phyloP scores from a whole-genome alignment of 2,329 filamentous ascomycete genomes.

The Fusarium nematophilum region DNA sequence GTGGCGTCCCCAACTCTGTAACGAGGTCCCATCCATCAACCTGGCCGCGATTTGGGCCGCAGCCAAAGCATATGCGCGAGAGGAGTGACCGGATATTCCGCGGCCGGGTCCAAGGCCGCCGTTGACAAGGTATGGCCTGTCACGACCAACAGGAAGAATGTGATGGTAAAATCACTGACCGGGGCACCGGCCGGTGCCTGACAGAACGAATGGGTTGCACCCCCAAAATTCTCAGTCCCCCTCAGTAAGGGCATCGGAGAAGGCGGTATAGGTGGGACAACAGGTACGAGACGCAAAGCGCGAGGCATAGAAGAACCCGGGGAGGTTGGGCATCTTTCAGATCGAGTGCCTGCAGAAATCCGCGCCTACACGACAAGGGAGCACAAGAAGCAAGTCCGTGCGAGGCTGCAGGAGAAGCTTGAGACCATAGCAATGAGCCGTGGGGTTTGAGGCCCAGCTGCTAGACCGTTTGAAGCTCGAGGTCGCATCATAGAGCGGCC shows the following conservation, averaged over 20 bases:
- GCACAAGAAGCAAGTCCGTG: constrained; percentile 15
- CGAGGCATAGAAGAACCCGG: constrained; percentile 24
- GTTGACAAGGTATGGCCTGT: constrained; percentile 25
- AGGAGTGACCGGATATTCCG: constrained; percentile 28
- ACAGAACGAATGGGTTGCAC: constrained; percentile 13
- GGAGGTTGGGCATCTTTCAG: constrained; percentile 25
- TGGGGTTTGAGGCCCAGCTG: constrained; percentile 27
- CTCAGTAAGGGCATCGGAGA: constrained; percentile 17
- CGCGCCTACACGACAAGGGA: constrained; percentile 16
- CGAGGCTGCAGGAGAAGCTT: constrained; percentile 29
- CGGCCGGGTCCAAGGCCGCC: constrained; percentile 26
- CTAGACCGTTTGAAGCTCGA: constrained; percentile 9
- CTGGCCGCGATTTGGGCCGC: constrained; percentile 42
- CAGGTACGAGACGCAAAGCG: constrained; percentile 40
- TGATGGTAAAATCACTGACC: constrained; percentile 21
- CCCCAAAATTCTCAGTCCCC: constrained; percentile 5
- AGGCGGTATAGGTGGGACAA: constrained; percentile 28
- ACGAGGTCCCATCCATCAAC: constrained; percentile 31
- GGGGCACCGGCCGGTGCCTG: constrained; percentile 9
- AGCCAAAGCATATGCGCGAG: constrained; percentile 33
- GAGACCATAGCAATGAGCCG: constrained; percentile 23
- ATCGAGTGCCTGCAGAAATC: constrained; percentile 28
- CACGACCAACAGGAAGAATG: constrained; percentile 23
- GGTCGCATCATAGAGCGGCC: constrained; percentile 5
- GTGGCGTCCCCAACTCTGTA: constrained; percentile 37